These are phyloP conservation scores for Pseudoperonospora humuli DNA, from an alignment of 352 stramenopile genomes.

Conservation along the genomic window DNA sequence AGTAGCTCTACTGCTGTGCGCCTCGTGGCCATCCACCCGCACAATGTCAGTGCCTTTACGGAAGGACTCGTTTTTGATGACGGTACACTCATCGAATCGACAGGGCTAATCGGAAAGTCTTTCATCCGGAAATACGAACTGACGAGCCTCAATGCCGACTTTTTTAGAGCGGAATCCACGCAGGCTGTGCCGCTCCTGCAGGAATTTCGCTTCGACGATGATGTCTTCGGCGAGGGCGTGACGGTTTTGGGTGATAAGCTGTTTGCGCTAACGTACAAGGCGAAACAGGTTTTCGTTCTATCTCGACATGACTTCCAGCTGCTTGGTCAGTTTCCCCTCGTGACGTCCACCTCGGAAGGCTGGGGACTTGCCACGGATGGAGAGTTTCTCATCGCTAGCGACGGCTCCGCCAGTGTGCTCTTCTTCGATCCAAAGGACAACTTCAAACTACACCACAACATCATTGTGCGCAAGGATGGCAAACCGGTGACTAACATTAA, in stretches of 20 bases:
- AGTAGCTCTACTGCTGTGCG: conserved; percentile 30
- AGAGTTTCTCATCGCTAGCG: conserved; percentile 74
- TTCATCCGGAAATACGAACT: conserved; percentile 68
- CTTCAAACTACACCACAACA: conserved; percentile 46
- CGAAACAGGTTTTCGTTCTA: conserved; percentile 50
- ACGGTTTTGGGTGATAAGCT: conserved; percentile 62
- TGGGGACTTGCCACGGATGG: conserved; percentile 86
- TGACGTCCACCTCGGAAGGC: conserved; percentile 77
- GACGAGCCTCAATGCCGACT: conserved; percentile 11
- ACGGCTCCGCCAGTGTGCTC: conserved; percentile 65
- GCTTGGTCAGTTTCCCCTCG: conserved; percentile 41
- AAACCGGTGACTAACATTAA: conserved; percentile 55
- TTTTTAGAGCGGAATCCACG: conserved; percentile 7
- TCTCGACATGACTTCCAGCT: conserved; percentile 49
- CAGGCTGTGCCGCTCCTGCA: conserved; percentile 17
- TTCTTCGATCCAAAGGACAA: conserved; percentile 67
- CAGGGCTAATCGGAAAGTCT: conserved; percentile 48
- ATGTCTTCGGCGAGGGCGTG: conserved; percentile 79
- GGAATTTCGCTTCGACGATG: conserved; percentile 48
- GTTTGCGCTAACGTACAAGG: conserved; percentile 80
- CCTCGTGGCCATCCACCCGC: conserved; percentile 54
- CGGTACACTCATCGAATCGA: conserved; percentile 64
- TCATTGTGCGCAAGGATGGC: conserved; percentile 45
- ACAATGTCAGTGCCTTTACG: conserved; percentile 62
- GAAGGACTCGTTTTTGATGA: conserved; percentile 65